Evolutionary conservation across 2,329 filamentous ascomycete species (phyloP).

Genomic region (Macroventuria anomochaeta): DNA sequence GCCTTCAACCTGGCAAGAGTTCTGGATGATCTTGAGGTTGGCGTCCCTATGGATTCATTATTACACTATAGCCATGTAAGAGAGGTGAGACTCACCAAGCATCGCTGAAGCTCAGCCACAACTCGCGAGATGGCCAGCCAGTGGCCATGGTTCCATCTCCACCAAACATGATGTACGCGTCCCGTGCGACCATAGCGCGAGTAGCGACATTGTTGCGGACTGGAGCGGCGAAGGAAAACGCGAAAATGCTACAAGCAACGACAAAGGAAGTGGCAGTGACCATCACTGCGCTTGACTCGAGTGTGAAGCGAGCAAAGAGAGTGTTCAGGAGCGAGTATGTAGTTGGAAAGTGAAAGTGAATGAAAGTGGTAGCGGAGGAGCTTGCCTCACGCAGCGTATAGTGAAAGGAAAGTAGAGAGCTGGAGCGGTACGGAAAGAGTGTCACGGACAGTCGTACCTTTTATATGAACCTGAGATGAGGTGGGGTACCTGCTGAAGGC

Average conservation of each 20-base stretch:
- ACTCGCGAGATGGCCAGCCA: slow-evolving; percentile 47
- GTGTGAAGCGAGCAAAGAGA: neutral
- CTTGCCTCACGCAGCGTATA: slow-evolving; percentile 12
- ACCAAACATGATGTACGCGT: slow-evolving; percentile 35
- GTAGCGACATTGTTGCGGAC: slow-evolving; percentile 15
- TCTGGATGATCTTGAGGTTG: slow-evolving; percentile 46
- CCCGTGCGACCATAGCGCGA: slow-evolving; percentile 27
- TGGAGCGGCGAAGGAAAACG: slow-evolving; percentile 33
- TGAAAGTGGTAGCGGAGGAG: slow-evolving; percentile 11
- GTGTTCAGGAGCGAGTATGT: neutral
- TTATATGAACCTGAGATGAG: slow-evolving; percentile 4
- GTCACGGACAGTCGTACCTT: slow-evolving; percentile 6
- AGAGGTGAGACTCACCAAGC: slow-evolving; percentile 33
- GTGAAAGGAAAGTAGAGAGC: slow-evolving; percentile 6
- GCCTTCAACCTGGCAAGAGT: slow-evolving; percentile 46
- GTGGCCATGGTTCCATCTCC: slow-evolving; percentile 45
- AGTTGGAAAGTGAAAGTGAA: slow-evolving; percentile 1
- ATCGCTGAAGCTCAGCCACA: slow-evolving; percentile 47
- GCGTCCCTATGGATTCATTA: slow-evolving; percentile 30
- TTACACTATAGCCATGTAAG: neutral
- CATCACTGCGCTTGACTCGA: slow-evolving; percentile 19
- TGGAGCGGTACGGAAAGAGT: slow-evolving; percentile 4
- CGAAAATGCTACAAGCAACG: slow-evolving; percentile 39
- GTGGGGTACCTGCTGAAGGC: slow-evolving; percentile 1
- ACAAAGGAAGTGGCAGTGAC: slow-evolving; percentile 26